phyloP scores from a whole-genome alignment of 1,284 basidiomycete genomes.

The Rhodotorula mucilaginosa region DNA sequence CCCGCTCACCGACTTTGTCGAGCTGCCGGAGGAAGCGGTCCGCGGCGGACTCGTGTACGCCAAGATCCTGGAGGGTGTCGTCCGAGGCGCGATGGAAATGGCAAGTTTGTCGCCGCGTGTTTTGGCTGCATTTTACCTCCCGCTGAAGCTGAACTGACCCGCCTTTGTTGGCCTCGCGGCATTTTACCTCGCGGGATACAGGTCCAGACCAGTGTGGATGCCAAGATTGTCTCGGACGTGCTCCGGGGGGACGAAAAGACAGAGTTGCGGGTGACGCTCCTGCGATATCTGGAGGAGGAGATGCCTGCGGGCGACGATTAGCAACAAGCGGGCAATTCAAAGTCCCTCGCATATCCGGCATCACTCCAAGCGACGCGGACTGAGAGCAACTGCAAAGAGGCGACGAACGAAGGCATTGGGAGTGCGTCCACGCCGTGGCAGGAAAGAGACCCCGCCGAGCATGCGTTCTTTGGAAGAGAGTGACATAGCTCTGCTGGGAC shows the following conservation, averaged over 20 bases:
- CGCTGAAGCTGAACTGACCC: background rate
- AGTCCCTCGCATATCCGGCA: background rate
- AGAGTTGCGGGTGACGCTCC: slow-evolving; percentile 83
- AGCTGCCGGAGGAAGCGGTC: slow-evolving; percentile 86
- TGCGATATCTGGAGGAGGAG: slow-evolving; percentile 93
- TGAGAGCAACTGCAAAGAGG: too few relatives aligned
- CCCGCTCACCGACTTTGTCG: slow-evolving; percentile 94
- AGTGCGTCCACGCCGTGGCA: too few relatives aligned
- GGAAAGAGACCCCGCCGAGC: too few relatives aligned
- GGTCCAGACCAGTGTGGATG: slow-evolving; percentile 96
- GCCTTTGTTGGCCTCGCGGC: background rate
- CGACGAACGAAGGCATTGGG: too few relatives aligned
- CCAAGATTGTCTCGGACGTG: slow-evolving; percentile 83
- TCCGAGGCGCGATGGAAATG: slow-evolving; percentile 95
- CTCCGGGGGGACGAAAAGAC: slow-evolving; percentile 91
- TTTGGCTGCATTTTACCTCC: too few relatives aligned
- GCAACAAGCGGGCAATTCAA: background rate
- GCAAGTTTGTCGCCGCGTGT: slow-evolving; percentile 52
- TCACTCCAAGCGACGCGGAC: too few relatives aligned
- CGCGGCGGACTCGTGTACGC: slow-evolving; percentile 92
- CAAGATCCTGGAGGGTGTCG: slow-evolving; percentile 90
- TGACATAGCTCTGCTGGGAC: too few relatives aligned
- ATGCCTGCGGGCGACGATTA: slow-evolving; percentile 42
- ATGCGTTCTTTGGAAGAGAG: too few relatives aligned
- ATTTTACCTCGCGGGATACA: slow-evolving; percentile 48